These are phyloP conservation scores for Boletus rufocinnamomeus DNA, from an alignment of 768 basidiomycete species.

Conservation along the genomic window DNA sequence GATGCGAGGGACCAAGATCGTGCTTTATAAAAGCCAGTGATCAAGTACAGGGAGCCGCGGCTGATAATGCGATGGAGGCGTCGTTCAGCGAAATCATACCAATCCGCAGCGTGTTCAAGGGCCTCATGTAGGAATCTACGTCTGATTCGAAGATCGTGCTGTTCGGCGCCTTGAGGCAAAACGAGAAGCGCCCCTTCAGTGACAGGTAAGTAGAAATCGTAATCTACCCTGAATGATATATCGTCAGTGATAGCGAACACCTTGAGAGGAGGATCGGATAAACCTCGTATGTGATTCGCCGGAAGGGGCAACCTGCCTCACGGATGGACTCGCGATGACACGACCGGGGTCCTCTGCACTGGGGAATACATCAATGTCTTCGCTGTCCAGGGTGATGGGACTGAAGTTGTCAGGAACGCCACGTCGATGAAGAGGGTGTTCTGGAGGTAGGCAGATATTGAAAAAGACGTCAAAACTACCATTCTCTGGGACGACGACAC, in stretches of 20 bases:
- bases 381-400: not conserved
- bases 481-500: not conserved
- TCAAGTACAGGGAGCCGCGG: not conserved
- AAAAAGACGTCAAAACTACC: conserved; percentile 1
- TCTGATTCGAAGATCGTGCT: not conserved
- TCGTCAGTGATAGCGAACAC: not conserved
- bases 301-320: no score
- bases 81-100: not conserved
- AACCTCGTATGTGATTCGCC: not conserved
- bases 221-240: not conserved
- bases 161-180: not conserved
- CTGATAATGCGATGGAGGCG: not conserved
- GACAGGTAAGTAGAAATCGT: not conserved
- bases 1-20: not conserved
- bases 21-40: conserved; percentile 1
- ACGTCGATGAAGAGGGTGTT: not conserved
- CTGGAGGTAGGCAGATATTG: not conserved
- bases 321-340: not conserved
- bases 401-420: not conserved
- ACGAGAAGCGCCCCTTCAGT: not conserved
- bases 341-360: not conserved
- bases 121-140: not conserved
- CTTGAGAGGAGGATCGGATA: not conserved
- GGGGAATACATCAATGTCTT: not conserved
- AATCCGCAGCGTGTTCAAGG: not conserved